phyloP scores from a whole-genome alignment of 371 early-diverging fungal genomes.

The Aphelidium insulamus region DNA sequence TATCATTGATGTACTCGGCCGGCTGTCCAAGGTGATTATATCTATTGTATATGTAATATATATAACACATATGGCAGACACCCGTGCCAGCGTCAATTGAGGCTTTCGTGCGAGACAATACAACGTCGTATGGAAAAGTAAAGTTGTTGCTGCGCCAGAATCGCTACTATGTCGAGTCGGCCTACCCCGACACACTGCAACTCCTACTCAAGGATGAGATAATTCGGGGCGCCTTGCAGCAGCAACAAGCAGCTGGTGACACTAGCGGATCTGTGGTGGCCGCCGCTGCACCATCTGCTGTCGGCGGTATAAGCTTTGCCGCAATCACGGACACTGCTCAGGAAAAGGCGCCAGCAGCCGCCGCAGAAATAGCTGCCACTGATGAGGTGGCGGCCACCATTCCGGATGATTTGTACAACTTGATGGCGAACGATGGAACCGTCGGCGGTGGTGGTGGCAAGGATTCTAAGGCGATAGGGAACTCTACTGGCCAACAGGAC shows the following conservation, averaged over 20 bases:
- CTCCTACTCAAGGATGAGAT: constrained; percentile 57
- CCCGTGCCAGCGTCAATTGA: constrained; percentile 68
- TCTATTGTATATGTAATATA: neutral
- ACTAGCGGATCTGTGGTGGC: no score
- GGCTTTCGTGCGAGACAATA: constrained; percentile 74
- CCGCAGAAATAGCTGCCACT: no score
- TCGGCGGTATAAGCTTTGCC: no score
- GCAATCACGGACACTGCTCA: constrained; percentile 12
- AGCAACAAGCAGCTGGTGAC: no score
- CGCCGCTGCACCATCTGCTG: no score
- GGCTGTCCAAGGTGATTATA: constrained; percentile 64
- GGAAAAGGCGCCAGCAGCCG: no score
- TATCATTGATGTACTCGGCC: constrained; percentile 80
- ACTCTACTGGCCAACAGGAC: constrained; percentile 34
- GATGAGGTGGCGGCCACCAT: neutral
- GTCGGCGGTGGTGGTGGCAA: constrained; percentile 1
- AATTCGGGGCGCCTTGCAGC: constrained; percentile 47
- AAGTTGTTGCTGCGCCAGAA: constrained; percentile 91
- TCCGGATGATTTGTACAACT: neutral
- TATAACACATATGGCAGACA: constrained; percentile 6
- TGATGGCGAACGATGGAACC: neutral
- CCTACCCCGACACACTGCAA: constrained; percentile 64
- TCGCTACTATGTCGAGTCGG: constrained; percentile 81
- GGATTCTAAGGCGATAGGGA: constrained; percentile 12
- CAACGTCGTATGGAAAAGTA: constrained; percentile 89